Conservation (phyloP, 768 basidiomycete species). For the Phallus indusiatus region DNA sequence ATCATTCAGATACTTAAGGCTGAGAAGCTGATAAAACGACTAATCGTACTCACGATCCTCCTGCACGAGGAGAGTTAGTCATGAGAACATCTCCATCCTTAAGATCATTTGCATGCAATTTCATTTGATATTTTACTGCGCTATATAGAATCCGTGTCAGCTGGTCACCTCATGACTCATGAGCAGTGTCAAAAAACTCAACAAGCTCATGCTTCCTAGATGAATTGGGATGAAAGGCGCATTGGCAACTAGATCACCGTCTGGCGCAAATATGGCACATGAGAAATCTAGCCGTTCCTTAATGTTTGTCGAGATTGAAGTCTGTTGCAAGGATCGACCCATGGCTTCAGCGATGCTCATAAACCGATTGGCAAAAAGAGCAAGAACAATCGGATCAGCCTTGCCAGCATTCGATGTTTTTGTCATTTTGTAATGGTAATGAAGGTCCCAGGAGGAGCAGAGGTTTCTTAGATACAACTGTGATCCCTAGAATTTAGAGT, state of each 20-base stretch:
- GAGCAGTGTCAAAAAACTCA: conserved; percentile 21
- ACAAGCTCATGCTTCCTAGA: conserved; percentile 88
- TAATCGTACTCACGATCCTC: conserved; percentile 61
- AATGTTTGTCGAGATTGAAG: conserved; percentile 89
- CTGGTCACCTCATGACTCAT: background rate
- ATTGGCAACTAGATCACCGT: conserved; percentile 90
- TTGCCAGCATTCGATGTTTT: background rate
- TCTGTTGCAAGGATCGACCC: conserved; percentile 85
- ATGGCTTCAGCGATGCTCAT: conserved; percentile 98
- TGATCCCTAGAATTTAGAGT: no score
- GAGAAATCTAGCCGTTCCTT: conserved; percentile 94
- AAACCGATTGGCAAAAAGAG: conserved; percentile 91
- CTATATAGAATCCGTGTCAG: conserved; percentile 26
- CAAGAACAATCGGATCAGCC: conserved; percentile 80
- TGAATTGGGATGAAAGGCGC: conserved; percentile 88
- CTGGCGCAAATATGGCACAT: conserved; percentile 91
- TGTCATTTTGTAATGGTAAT: background rate
- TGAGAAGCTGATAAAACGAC: conserved; percentile 11
- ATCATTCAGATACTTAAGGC: conserved; percentile 2
- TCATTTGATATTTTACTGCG: conserved; percentile 87
- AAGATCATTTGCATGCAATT: conserved; percentile 55
- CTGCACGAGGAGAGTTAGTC: conserved; percentile 85
- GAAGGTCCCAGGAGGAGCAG: background rate
- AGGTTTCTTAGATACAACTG: background rate
- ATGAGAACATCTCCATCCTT: conserved; percentile 90